Conservation (phyloP, 2,329 filamentous ascomycete genomes). For the Neonectria ditissima region DNA sequence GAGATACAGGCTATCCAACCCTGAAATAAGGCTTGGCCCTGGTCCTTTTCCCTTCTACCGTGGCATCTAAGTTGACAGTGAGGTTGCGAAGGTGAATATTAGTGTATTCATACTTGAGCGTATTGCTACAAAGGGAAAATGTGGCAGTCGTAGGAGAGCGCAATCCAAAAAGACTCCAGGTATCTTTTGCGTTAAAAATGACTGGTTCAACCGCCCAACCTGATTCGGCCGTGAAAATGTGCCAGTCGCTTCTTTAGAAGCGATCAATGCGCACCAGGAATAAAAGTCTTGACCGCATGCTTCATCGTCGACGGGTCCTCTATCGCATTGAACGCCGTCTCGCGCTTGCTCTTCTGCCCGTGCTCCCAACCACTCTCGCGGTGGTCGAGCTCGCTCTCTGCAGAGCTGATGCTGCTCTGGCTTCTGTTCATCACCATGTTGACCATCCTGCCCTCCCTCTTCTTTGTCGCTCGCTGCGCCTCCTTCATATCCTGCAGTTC, state of each 20-base stretch:
- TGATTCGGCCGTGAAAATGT: constrained; percentile 33
- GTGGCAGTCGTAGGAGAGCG: neutral
- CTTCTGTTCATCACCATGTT: constrained; percentile 70
- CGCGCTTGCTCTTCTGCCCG: constrained; percentile 62
- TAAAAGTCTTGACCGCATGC: constrained; percentile 45
- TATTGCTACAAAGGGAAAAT: constrained; percentile 15
- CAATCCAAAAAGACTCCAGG: constrained; percentile 28
- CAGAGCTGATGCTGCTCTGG: constrained; percentile 64
- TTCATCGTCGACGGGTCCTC: constrained; percentile 63
- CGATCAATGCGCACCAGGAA: constrained; percentile 42
- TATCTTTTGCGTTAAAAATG: constrained; percentile 33
- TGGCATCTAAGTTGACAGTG: neutral
- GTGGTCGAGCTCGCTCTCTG: constrained; percentile 63
- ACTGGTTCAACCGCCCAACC: constrained; percentile 21
- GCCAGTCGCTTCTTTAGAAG: constrained; percentile 29
- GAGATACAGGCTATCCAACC: neutral
- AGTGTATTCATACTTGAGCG: neutral
- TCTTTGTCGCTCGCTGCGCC: constrained; percentile 80
- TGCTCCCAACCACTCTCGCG: constrained; percentile 56
- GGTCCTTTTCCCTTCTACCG: neutral
- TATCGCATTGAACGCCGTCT: constrained; percentile 63
- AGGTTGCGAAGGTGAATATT: neutral
- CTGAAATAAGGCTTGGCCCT: neutral
- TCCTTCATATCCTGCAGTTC: constrained; percentile 80
- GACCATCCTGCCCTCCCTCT: constrained; percentile 65